phyloP scores from a whole-genome alignment of 768 basidiomycete species.

The Candolleomyces efflorescens region DNA sequence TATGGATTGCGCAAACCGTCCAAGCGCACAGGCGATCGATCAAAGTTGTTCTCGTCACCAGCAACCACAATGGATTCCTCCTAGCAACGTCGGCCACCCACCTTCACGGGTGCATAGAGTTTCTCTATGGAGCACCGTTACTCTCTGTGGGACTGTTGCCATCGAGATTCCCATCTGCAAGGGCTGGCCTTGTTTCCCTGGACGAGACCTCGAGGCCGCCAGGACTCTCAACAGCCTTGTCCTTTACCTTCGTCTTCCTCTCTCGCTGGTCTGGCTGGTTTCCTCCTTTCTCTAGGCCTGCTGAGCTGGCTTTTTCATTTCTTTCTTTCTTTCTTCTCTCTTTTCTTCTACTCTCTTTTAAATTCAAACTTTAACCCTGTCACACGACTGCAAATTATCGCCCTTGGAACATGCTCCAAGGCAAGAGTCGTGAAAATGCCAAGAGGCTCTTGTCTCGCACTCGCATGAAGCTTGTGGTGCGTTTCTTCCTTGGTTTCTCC shows the following conservation, averaged over 20 bases:
- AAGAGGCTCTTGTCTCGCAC: conserved; percentile 13
- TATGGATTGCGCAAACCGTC: too few species aligned
- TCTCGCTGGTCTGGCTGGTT: background rate
- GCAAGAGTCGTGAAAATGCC: background rate
- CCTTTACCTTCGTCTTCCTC: background rate
- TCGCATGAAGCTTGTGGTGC: conserved; percentile 24
- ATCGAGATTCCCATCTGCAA: background rate
- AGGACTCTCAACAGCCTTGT: background rate
- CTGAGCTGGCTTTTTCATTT: background rate
- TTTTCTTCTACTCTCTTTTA: background rate
- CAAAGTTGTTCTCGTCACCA: too few species aligned
- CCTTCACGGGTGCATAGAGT: too few species aligned
- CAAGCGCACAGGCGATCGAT: too few species aligned
- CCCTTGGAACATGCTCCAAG: background rate
- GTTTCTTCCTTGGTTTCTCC: conserved; percentile 5
- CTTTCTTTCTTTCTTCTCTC: background rate
- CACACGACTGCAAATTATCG: background rate
- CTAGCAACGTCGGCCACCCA: too few species aligned
- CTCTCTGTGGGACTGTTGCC: background rate
- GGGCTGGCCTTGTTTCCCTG: too few species aligned
- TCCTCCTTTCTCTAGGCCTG: background rate
- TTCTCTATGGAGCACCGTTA: too few species aligned
- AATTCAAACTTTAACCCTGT: background rate
- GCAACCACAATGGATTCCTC: too few species aligned
- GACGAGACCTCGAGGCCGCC: background rate